These are phyloP conservation scores for Mycena vulgaris DNA, from an alignment of 768 basidiomycete species.

Conservation along the genomic window DNA sequence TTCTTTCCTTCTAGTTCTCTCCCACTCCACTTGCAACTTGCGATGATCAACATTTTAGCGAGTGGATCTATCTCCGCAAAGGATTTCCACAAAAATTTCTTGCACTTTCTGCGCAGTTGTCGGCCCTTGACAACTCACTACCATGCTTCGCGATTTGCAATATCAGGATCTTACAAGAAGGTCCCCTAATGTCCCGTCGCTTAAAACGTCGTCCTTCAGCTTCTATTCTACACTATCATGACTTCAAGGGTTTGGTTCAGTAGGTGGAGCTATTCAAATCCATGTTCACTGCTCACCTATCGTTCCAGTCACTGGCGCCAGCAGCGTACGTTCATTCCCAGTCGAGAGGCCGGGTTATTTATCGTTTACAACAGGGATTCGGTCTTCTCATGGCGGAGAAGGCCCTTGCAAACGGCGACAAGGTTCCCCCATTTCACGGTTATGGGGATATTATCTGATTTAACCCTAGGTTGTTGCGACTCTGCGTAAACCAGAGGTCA, in stretches of 20 bases:
- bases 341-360: background rate
- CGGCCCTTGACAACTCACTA: too few relatives aligned
- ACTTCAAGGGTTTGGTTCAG: conserved; percentile 37
- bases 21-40: too few relatives aligned
- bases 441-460: background rate
- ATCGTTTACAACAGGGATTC: conserved; percentile 29
- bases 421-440: background rate
- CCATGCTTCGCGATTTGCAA: background rate
- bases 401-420: conserved; percentile 36
- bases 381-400: conserved; percentile 36
- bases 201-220: background rate
- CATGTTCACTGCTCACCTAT: background rate
- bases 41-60: too few relatives aligned
- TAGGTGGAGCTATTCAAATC: background rate
- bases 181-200: background rate
- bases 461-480: background rate
- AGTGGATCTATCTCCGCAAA: too few relatives aligned
- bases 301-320: conserved; percentile 33
- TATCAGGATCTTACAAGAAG: background rate
- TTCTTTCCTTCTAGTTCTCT: too few relatives aligned
- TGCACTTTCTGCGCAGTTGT: too few relatives aligned
- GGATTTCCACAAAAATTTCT: too few relatives aligned
- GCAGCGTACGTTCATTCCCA: conserved; percentile 27
- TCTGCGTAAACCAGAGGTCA: conserved; percentile 30
- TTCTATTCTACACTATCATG: conserved; percentile 17